phyloP scores from a whole-genome alignment of 306 rosid species.

The Cercis canadensis region DNA sequence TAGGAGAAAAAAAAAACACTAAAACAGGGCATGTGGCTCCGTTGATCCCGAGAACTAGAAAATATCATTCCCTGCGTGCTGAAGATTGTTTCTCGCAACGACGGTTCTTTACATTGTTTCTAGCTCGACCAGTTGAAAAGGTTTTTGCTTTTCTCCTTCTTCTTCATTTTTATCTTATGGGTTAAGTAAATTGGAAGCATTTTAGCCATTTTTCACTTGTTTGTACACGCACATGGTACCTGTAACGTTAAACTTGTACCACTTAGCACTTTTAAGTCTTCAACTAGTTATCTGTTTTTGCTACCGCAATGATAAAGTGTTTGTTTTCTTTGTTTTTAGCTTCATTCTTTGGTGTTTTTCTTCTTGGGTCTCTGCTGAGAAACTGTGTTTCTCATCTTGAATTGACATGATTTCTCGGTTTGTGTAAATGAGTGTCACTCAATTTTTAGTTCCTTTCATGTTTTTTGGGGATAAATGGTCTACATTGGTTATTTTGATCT shows the following conservation, averaged over 20 bases:
- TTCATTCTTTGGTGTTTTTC: too few species aligned
- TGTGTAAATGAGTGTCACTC: too few species aligned
- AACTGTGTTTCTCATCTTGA: neutral
- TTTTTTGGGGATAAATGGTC: too few species aligned
- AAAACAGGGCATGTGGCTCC: too few species aligned
- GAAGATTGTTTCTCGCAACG: too few species aligned
- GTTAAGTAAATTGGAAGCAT: neutral
- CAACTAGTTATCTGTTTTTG: neutral
- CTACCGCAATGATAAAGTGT: neutral
- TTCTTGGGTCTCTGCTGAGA: too few species aligned
- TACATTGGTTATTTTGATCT: too few species aligned
- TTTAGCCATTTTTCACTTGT: neutral
- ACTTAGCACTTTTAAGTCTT: neutral
- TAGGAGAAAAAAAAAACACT: too few species aligned
- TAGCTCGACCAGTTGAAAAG: neutral
- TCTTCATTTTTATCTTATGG: neutral
- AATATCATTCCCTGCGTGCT: too few species aligned
- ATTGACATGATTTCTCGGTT: neutral
- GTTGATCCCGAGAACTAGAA: neutral
- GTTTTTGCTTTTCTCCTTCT: neutral
- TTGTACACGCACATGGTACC: neutral
- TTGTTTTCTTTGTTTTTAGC: neutral
- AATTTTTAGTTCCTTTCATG: too few species aligned
- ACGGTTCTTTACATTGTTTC: neutral
- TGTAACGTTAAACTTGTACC: too few species aligned